Conservation (phyloP, 2,329 filamentous ascomycete genomes). For the Colletotrichum noveboracense region DNA sequence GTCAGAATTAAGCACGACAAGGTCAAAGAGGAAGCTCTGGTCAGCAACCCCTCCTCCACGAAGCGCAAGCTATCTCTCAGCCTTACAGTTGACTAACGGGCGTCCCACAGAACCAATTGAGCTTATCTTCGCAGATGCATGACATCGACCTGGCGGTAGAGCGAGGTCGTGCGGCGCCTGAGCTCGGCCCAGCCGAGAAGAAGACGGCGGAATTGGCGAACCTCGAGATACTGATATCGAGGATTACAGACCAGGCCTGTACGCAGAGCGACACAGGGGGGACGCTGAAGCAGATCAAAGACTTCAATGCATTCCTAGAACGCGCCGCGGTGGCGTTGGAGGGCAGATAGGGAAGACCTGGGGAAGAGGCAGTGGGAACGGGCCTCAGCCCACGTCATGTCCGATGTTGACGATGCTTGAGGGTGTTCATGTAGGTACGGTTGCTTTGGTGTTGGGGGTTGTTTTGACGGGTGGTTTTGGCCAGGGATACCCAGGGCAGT, state of each 20-base stretch:
- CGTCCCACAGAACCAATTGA: conserved; percentile 46
- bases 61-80: background rate
- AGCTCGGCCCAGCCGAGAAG: conserved; percentile 49
- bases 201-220: conserved; percentile 59
- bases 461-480: background rate
- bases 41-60: conserved; percentile 34
- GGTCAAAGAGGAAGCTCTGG: conserved; percentile 56
- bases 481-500: conserved; percentile 3
- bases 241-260: conserved; percentile 59
- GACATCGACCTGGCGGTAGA: conserved; percentile 65
- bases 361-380: background rate
- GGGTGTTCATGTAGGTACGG: background rate
- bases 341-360: background rate
- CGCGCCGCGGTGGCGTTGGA: conserved; percentile 64
- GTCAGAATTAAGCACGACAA: conserved; percentile 65
- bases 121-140: conserved; percentile 64
- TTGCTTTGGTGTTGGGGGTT: background rate
- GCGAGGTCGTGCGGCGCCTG: conserved; percentile 53
- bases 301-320: conserved; percentile 70
- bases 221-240: conserved; percentile 61
- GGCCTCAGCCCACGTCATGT: background rate
- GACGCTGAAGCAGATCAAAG: conserved; percentile 59
- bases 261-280: conserved; percentile 54
- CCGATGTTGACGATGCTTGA: background rate
- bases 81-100: conserved; percentile 5